These are phyloP conservation scores for Dothideomycetes sp. DNA, from an alignment of 2,329 filamentous ascomycete species.

Conservation along the genomic window DNA sequence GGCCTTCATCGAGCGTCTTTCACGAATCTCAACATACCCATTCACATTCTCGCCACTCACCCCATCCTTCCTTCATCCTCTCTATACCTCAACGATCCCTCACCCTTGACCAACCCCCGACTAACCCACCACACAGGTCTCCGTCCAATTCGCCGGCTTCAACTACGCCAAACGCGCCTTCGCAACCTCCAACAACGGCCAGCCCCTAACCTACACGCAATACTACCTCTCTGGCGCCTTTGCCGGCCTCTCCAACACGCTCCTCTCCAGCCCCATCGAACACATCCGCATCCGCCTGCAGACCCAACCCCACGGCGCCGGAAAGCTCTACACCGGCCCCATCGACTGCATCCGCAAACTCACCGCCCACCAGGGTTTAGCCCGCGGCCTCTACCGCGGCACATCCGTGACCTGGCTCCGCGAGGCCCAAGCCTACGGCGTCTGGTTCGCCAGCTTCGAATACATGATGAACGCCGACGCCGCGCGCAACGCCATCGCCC, in stretches of 20 bases:
- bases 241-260: slow-evolving; percentile 80
- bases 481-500: slow-evolving; percentile 60
- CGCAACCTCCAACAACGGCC: slow-evolving; percentile 37
- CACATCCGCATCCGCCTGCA: slow-evolving; percentile 93
- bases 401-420: slow-evolving; percentile 74
- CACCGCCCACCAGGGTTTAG: slow-evolving; percentile 53
- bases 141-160: slow-evolving; percentile 97
- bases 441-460: slow-evolving; percentile 94
- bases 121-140: too few species aligned
- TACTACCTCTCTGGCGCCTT: slow-evolving; percentile 89
- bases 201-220: slow-evolving; percentile 63
- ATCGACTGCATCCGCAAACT: slow-evolving; percentile 86
- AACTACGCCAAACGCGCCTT: slow-evolving; percentile 81
- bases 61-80: too few species aligned
- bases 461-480: slow-evolving; percentile 91
- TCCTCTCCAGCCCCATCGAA: slow-evolving; percentile 85
- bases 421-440: slow-evolving; percentile 88
- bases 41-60: too few species aligned
- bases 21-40: too few species aligned
- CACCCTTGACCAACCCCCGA: too few species aligned
- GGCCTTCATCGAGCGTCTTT: too few species aligned
- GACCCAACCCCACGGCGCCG: slow-evolving; percentile 83
- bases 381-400: slow-evolving; percentile 74
- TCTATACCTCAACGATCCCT: too few species aligned
- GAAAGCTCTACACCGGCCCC: slow-evolving; percentile 69